Conservation (phyloP, 441 rosid genomes). For the Manihot esculenta region DNA sequence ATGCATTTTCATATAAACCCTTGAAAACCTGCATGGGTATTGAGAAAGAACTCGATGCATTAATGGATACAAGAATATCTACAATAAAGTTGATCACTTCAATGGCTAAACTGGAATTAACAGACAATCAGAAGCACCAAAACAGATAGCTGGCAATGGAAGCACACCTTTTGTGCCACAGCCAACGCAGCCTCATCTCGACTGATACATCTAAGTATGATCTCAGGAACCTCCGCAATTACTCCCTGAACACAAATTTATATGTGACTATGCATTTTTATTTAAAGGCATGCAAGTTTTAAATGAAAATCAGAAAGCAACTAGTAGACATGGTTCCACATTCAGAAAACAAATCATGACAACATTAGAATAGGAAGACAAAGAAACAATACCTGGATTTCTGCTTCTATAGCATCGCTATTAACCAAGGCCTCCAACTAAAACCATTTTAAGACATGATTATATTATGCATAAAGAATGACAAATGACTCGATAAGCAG, state of each 20-base stretch:
- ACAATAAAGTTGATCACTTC: neutral
- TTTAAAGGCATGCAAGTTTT: neutral
- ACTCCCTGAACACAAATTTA: slow-evolving; percentile 50
- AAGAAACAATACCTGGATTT: slow-evolving; percentile 69
- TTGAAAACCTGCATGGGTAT: slow-evolving; percentile 62
- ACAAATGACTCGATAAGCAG: too few relatives aligned
- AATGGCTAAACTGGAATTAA: slow-evolving; percentile 2
- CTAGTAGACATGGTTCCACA: neutral
- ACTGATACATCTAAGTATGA: slow-evolving; percentile 88
- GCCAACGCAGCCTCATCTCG: slow-evolving; percentile 98
- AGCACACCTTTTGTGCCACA: slow-evolving; percentile 83
- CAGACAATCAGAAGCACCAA: slow-evolving; percentile 1
- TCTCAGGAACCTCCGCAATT: slow-evolving; percentile 92
- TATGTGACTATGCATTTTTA: too few relatives aligned
- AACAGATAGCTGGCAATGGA: neutral
- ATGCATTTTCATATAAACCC: slow-evolving; percentile 87
- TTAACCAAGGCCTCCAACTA: slow-evolving; percentile 87
- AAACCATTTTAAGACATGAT: slow-evolving; percentile 28
- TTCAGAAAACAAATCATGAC: neutral
- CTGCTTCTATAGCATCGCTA: slow-evolving; percentile 70
- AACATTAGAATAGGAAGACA: slow-evolving; percentile 14
- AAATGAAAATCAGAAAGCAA: neutral
- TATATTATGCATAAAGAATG: neutral
- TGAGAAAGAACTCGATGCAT: slow-evolving; percentile 8
- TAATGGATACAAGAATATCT: neutral